Evolutionary conservation across 257 asterid genomes (phyloP).

Genomic region (Nicotiana benthamiana): DNA sequence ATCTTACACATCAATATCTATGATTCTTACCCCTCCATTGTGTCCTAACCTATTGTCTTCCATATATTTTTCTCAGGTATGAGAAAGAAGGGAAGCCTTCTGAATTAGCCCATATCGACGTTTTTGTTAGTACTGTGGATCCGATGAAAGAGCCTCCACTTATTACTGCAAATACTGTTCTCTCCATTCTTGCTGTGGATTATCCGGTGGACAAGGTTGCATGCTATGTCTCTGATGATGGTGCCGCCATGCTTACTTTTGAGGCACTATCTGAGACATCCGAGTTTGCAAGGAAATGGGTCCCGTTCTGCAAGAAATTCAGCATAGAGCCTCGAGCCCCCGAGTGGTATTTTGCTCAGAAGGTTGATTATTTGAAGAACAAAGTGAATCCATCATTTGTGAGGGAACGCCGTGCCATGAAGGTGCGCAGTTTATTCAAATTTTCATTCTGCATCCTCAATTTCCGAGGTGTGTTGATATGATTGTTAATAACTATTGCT

Average conservation of each 20-base stretch:
- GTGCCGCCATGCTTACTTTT: slow-evolving; percentile 91
- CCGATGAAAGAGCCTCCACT: slow-evolving; percentile 90
- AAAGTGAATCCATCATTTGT: slow-evolving; percentile 70
- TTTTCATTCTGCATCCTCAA: not conserved
- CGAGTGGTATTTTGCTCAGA: slow-evolving; percentile 79
- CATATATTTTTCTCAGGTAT: slow-evolving; percentile 28
- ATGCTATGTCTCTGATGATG: slow-evolving; percentile 90
- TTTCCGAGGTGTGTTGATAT: not conserved
- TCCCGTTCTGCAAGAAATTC: slow-evolving; percentile 82
- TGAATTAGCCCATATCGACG: slow-evolving; percentile 44
- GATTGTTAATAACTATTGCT: not conserved
- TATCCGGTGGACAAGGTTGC: slow-evolving; percentile 79
- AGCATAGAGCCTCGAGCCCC: slow-evolving; percentile 88
- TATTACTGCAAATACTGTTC: slow-evolving; percentile 82
- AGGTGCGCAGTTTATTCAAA: slow-evolving; percentile 33
- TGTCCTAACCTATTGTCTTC: slow-evolving; percentile 2
- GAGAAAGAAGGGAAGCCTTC: slow-evolving; percentile 66
- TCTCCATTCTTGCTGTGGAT: slow-evolving; percentile 84
- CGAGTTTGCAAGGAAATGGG: slow-evolving; percentile 86
- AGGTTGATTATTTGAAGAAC: slow-evolving; percentile 74
- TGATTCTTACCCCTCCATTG: not conserved
- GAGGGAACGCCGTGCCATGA: slow-evolving; percentile 91
- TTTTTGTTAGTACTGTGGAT: slow-evolving; percentile 86
- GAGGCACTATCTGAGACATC: slow-evolving; percentile 89
- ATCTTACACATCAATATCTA: not conserved